phyloP scores from a whole-genome alignment of 2,329 filamentous ascomycete species.

The Ceratocystis papillata region DNA sequence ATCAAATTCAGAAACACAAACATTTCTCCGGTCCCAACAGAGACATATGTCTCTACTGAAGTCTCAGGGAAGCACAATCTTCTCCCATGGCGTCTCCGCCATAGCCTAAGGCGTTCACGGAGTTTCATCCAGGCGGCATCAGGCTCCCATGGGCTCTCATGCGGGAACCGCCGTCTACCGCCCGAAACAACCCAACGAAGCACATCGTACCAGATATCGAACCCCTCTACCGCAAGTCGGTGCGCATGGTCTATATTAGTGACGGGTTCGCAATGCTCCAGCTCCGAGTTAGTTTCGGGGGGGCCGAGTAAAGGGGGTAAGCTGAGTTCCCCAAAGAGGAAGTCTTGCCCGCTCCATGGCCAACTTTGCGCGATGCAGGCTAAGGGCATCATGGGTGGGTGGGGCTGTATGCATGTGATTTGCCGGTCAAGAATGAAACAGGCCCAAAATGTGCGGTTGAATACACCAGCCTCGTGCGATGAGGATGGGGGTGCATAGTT shows the following conservation, averaged over 20 bases:
- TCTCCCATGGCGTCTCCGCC: constrained; percentile 32
- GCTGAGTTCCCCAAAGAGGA: constrained; percentile 32
- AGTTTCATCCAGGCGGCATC: constrained; percentile 32
- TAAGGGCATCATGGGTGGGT: constrained; percentile 33
- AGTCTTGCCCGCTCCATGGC: constrained; percentile 31
- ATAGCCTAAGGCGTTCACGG: constrained; percentile 30
- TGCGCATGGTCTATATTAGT: constrained; percentile 29
- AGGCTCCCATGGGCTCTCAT: constrained; percentile 33
- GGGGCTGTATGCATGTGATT: constrained; percentile 35
- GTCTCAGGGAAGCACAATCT: constrained; percentile 33
- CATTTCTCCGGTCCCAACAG: constrained; percentile 34
- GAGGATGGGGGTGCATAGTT: neutral
- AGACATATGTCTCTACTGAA: constrained; percentile 34
- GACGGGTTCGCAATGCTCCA: constrained; percentile 21
- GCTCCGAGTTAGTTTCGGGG: neutral
- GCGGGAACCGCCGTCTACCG: constrained; percentile 35
- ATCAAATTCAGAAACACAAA: constrained; percentile 37
- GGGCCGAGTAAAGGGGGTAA: constrained; percentile 21
- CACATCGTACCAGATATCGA: constrained; percentile 37
- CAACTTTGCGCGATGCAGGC: constrained; percentile 32
- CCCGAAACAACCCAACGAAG: constrained; percentile 37
- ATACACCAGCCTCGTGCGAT: constrained; percentile 1
- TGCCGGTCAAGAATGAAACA: constrained; percentile 39
- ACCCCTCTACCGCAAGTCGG: constrained; percentile 32
- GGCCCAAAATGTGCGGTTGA: constrained; percentile 34